Conservation (phyloP, 768 basidiomycete genomes). For the Cystobasidium tubakii region DNA sequence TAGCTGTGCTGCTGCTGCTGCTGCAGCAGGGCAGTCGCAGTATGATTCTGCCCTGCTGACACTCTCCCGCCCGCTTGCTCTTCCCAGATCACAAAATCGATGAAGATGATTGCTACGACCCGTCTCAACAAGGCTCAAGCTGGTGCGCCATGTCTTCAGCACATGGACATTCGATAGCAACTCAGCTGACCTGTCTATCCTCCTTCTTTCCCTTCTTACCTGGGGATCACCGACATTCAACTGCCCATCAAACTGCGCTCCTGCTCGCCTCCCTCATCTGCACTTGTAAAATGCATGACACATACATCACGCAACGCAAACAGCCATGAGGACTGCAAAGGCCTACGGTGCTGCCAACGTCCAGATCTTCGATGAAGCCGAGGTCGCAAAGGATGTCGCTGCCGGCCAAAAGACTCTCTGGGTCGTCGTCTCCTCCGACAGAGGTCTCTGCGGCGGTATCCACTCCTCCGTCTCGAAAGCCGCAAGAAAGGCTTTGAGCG, state of each 20-base stretch:
- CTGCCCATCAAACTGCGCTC: no score
- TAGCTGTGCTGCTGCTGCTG: background rate
- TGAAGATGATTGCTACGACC: slow-evolving; percentile 99
- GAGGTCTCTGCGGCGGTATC: slow-evolving; percentile 98
- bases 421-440: slow-evolving; percentile 92
- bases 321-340: slow-evolving; percentile 82
- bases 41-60: slow-evolving; percentile 16
- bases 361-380: slow-evolving; percentile 85
- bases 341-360: slow-evolving; percentile 63
- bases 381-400: slow-evolving; percentile 55
- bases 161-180: background rate
- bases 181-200: background rate
- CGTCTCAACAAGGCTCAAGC: slow-evolving; percentile 91
- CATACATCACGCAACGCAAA: background rate
- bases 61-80: slow-evolving; percentile 20
- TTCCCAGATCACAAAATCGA: slow-evolving; percentile 92
- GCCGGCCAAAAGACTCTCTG: slow-evolving; percentile 71
- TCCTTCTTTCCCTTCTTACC: background rate
- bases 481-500: slow-evolving; percentile 46
- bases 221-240: no score
- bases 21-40: no score
- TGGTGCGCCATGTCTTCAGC: background rate
- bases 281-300: no score
- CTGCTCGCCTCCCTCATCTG: background rate
- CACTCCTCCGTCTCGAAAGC: slow-evolving; percentile 93